These are phyloP conservation scores for Jimgerdemannia lactiflua DNA, from an alignment of 192 early-diverging fungal genomes.

Conservation along the genomic window DNA sequence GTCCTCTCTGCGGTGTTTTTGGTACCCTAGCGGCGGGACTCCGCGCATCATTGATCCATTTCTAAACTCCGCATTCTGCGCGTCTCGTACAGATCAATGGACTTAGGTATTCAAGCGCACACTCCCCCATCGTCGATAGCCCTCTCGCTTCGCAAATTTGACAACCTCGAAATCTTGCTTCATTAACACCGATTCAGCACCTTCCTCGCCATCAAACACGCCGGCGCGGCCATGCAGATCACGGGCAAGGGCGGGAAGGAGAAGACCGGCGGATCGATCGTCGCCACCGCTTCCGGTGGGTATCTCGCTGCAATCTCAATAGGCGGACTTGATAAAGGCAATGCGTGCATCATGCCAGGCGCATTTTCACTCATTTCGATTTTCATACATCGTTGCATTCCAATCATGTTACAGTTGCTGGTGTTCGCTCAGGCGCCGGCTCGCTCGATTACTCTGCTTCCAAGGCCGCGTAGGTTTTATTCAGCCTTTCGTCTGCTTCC, in stretches of 20 bases:
- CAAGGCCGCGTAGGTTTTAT: conserved; percentile 43
- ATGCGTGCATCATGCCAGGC: not conserved
- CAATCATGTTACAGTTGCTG: conserved; percentile 29
- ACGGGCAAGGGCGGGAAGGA: conserved; percentile 40
- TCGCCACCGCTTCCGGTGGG: conserved; percentile 48
- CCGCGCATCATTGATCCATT: too few relatives aligned
- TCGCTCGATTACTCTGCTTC: conserved; percentile 50
- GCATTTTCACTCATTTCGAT: not conserved
- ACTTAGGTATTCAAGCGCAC: conserved; percentile 27
- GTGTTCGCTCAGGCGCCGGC: conserved; percentile 47
- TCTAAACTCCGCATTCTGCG: too few relatives aligned
- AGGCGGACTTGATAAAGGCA: not conserved
- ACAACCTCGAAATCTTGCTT: not conserved
- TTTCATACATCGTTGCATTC: not conserved
- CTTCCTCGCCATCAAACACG: conserved; percentile 48
- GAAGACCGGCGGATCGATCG: conserved; percentile 38
- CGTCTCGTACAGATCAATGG: too few relatives aligned
- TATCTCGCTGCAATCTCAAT: conserved; percentile 1
- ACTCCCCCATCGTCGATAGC: not conserved
- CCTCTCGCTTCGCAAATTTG: not conserved
- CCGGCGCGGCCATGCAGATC: conserved; percentile 36
- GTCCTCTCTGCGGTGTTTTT: not conserved
- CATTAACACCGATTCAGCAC: conserved; percentile 18
- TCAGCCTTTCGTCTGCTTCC: not conserved
- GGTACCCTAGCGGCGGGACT: too few relatives aligned